Evolutionary conservation across 2,329 filamentous ascomycete genomes (phyloP), one percentile per base, ranked within the genome.

Genomic region (Sordariomycetes sp.): DNA sequence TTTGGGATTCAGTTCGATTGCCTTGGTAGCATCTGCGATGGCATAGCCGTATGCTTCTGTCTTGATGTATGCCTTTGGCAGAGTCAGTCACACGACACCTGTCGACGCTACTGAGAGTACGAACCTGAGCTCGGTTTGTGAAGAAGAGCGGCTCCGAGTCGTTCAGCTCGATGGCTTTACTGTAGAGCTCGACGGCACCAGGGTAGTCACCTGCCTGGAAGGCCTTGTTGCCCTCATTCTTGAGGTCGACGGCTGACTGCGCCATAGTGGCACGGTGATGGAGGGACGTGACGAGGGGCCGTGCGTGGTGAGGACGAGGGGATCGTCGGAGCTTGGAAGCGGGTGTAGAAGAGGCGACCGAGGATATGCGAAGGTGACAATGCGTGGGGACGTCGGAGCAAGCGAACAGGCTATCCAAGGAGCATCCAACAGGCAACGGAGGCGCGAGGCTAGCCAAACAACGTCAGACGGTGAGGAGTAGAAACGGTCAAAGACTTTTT

Each of bases 21-120:
- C 92, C 59, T 85, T 93, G 34, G 83, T 85, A 21, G 90, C 86
- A 62, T 98, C 92, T 34, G 79, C 71, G 48, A 96, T 82, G 17
- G 92, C 88, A 63, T 90, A 94, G 25, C 92, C 92, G 55, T 88
- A 96, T 15, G 90, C 79, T 60, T 98, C 92, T 25, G 90, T 80
- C 65, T 95, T 96, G 59, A 98, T 90, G 57, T 98, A 74, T 43
- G 86, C 86, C 86, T 94, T 14, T 11, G 15, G 4, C n/a, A 9
- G 15, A n/a, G 53, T 72, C 40, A 71, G 68, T 66, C 61, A 68
- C 58, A 56, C 59, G 59, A 64, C 50, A 52, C 52, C 43, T 47
- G 24, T 19, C 24, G 26, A 30, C 36, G 44, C 46, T 24, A 16
- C 9, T 7, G 28, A 23, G 27, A 23, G 21, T 37, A 63, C 72